Evolutionary conservation across 169 alveolate species (phyloP).

Genomic region (Plasmodium gonderi): DNA sequence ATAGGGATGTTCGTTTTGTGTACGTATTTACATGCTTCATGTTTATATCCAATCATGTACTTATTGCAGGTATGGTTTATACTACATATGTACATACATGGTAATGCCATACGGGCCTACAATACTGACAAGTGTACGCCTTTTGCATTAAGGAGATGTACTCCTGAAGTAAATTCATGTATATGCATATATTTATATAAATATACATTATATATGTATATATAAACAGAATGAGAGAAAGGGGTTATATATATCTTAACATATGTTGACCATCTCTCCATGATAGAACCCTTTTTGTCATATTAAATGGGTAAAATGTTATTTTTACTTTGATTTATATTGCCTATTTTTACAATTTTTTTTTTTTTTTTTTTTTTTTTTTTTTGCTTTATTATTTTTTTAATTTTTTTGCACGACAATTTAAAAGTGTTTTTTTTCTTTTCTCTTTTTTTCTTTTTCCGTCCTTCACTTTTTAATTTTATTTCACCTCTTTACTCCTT

Average conservation of each 20-base stretch:
- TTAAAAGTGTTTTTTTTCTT: not conserved
- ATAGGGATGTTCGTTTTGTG: not conserved
- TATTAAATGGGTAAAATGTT: not conserved
- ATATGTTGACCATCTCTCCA: not conserved
- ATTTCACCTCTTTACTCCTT: not conserved
- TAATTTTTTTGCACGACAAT: not conserved
- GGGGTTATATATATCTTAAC: not conserved
- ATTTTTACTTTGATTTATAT: not conserved
- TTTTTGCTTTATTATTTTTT: not conserved
- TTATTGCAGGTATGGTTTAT: no score
- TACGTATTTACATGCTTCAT: not conserved
- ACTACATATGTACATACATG: no score
- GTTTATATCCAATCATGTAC: no score
- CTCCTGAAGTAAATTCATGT: not conserved
- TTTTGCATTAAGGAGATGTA: not conserved
- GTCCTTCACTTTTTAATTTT: not conserved
- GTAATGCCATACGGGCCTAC: no score
- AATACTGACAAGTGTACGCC: not conserved
- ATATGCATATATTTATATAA: not conserved
- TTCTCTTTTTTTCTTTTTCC: not conserved
- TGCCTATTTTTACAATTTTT: not conserved
- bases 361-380: slow-evolving; percentile 1
- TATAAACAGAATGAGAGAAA: not conserved
- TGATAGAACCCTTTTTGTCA: not conserved
- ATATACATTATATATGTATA: not conserved